These are phyloP conservation scores for Globisporangium recalcitrans DNA, from an alignment of 352 stramenopile species.

Conservation along the genomic window DNA sequence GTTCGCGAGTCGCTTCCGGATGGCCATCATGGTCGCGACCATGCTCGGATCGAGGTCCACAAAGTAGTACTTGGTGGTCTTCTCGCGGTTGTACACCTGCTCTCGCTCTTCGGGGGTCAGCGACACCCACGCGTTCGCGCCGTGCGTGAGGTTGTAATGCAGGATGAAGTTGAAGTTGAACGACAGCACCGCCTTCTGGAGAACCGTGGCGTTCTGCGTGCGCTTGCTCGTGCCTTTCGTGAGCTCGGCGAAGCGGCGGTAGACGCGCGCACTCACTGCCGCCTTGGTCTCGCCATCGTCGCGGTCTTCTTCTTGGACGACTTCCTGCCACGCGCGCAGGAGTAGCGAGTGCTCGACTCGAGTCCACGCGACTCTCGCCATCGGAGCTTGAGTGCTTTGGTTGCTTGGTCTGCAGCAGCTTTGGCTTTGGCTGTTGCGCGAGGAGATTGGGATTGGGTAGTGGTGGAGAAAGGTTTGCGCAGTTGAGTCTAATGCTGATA, in stretches of 20 bases:
- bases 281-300: not conserved
- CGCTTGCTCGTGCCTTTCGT: not conserved
- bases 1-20: not conserved
- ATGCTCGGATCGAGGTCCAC: slow-evolving; percentile 6
- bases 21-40: not conserved
- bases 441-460: not conserved
- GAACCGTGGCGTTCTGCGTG: not conserved
- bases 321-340: slow-evolving; percentile 1
- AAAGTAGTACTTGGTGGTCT: slow-evolving; percentile 7
- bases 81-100: slow-evolving; percentile 3
- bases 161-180: slow-evolving; percentile 15
- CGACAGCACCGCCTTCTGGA: not conserved
- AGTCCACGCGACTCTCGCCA: not conserved
- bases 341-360: slow-evolving; percentile 2
- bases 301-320: not conserved
- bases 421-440: not conserved
- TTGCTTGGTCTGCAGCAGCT: not conserved
- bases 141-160: slow-evolving; percentile 5
- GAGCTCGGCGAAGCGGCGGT: not conserved
- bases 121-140: slow-evolving; percentile 5
- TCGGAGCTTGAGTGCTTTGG: not conserved
- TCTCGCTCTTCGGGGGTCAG: not conserved
- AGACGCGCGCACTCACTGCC: not conserved
- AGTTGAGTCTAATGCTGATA: too few relatives aligned
- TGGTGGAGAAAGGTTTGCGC: too few relatives aligned